These are phyloP conservation scores for Solanum peruvianum DNA, from an alignment of 257 asterid genomes.

Conservation along the genomic window DNA sequence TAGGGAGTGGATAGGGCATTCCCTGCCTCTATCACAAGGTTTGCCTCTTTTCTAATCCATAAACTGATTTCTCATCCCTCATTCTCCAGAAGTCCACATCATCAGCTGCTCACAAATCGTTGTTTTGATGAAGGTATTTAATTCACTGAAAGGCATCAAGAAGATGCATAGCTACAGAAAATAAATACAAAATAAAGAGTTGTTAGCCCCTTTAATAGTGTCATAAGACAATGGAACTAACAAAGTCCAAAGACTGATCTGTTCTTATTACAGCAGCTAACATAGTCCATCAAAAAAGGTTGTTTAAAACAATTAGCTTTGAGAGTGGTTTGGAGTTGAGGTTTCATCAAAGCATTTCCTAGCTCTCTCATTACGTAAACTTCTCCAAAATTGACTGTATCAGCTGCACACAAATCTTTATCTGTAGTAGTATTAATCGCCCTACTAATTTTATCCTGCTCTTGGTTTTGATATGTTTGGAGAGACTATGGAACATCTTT, in stretches of 20 bases:
- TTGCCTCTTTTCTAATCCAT: neutral
- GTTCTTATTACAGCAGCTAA: neutral
- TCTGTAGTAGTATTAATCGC: neutral
- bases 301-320: neutral
- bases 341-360: neutral
- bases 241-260: neutral
- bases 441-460: neutral
- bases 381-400: neutral
- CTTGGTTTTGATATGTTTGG: neutral
- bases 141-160: neutral
- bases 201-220: neutral
- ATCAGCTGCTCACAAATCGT: neutral
- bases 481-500: neutral
- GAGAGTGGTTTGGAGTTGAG: neutral
- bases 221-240: neutral
- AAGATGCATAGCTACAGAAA: neutral
- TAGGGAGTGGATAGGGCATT: neutral
- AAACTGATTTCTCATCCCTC: neutral
- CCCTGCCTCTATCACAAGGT: neutral
- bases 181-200: neutral
- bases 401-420: neutral
- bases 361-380: neutral
- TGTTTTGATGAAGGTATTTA: neutral
- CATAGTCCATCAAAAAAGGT: neutral
- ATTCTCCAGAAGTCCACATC: neutral